Base-by-base conservation (phyloP, 306 rosid genomes). In the Pyrus betulifolia region DNA sequence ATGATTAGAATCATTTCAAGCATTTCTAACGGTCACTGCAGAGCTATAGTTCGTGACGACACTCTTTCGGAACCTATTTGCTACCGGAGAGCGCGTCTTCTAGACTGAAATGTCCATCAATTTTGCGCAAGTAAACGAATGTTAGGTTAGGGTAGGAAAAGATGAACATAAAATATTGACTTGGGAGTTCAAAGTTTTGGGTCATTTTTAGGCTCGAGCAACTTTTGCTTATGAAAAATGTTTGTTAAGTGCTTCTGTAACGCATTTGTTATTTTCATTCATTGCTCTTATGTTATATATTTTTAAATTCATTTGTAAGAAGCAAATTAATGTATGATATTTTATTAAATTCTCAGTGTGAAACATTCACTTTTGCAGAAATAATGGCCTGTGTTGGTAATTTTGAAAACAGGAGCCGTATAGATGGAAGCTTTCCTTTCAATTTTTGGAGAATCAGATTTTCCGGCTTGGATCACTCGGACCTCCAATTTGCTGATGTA, bases 1-100 rank as follows among this genome's bases (percentile, higher is more conserved):
- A 54, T 89, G 97, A 96, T 79, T 92, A 74, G 97, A 97, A 78
- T 94, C 97, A 18, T 94, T 94, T 75, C 96, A 94, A 44, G 97
- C 97, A 57, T 90, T 94, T 78, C 74, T 94, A 71, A 87, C 89
- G 15, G 72, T 94, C 78, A 94, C 96, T 57, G 92, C 97, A 14
- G 80, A 35, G 69, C 90, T 94, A 76, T 94, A 94, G 76, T 86
- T 92, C 82, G 75, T 71, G 13, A 58, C 95, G 42, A 82, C 97
- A 64, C 77, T 94, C 65, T 92, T 94, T 81, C 90, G 95, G 95
- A 92, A 91, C 77, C 82, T 89, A 58, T 92, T 90, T 63, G 92
- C 98, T 67, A 90, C 96, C 0, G 91, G 91, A 33, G 96, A 94
- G 30, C 88, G 85, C 69, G 91, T 94, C 49, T 92, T 92, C 76